These are phyloP conservation scores for Oryza glaberrima DNA, from an alignment of 176 grass and related monocot species.

Conservation along the genomic window DNA sequence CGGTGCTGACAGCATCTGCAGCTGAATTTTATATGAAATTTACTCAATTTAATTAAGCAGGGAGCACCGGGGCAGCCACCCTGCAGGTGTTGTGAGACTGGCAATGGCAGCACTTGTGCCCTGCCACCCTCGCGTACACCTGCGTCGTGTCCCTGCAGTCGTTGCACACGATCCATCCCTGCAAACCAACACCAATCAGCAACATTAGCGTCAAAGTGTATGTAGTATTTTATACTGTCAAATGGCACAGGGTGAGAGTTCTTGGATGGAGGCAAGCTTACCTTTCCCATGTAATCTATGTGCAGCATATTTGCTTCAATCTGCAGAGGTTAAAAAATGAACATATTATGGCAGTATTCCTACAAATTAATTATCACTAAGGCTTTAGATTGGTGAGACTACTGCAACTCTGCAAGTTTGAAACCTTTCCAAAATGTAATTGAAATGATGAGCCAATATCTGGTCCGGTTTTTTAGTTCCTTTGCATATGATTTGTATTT, in stretches of 20 bases:
- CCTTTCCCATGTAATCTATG: conserved; percentile 59
- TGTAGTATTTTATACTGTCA: no score
- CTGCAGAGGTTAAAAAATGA: conserved; percentile 41
- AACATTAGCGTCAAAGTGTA: not conserved
- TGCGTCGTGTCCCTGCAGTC: conserved; percentile 86
- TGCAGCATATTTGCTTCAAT: conserved; percentile 58
- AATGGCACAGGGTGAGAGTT: not conserved
- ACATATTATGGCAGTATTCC: not conserved
- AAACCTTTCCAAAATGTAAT: not conserved
- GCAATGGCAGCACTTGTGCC: conserved; percentile 82
- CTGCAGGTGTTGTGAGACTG: conserved; percentile 77
- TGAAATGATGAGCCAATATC: not conserved
- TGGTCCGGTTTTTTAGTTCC: not conserved
- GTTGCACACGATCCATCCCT: conserved; percentile 93
- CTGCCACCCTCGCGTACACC: conserved; percentile 57
- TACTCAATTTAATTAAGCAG: not conserved
- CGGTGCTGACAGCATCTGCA: not conserved
- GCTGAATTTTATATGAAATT: not conserved
- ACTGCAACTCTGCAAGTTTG: not conserved
- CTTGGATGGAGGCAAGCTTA: not conserved
- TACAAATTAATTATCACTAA: not conserved
- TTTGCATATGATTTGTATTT: not conserved
- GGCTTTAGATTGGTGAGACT: not conserved
- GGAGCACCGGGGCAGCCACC: conserved; percentile 56
- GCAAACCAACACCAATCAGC: not conserved